Base-by-base conservation (phyloP, 2,329 filamentous ascomycete species). In the Didymella sp. region DNA sequence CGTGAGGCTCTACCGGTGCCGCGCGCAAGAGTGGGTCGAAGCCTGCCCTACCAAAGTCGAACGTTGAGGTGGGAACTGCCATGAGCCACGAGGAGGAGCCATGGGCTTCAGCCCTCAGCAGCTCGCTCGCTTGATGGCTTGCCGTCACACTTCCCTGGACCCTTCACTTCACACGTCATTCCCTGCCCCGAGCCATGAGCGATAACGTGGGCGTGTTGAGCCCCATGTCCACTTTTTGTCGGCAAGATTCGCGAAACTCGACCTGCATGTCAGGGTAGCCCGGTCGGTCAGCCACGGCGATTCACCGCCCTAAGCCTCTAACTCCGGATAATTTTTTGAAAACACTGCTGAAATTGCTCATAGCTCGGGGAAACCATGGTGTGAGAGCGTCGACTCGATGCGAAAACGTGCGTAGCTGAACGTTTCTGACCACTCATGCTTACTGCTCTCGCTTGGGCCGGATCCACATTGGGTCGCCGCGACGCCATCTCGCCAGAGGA, bases 1-100 rank as follows among this genome's bases (percentile, higher is more conserved):
- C 54, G 49, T 57, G 54, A 57, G 48, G 54, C 54, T 57, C 54
- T 56, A 22, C 40, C 35, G n/a, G n/a, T n/a, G n/a, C n/a, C n/a
- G 25, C 40, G 38, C 38, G 38, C 38, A 6, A 24, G 22, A 31
- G 54, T 51, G 54, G 47, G 48, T 44, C 54, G 21, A 56, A 50
- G 31, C 11, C 25, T 37, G 38, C 19, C 28, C 1, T 9, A 35
- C n/a, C 24, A 8, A 40, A 9, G 24, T 25, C 19, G 35, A 33
- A 24, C 35, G 12, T 40, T 15, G 38, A 41, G 6, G 38, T 15
- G 3, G 25, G 21, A 25, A 25, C 11, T n/a, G 28, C 19, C 17
- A 22, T 22, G 19, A 2, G 19, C 30, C 35, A 44, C 28, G 19
- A 53, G 25, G 25, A 40, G n/a, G 17, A 9, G 22, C 35, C 35